These are phyloP conservation scores for Melocanna baccifera DNA, from an alignment of 176 grass and related monocot species.

Conservation along the genomic window DNA sequence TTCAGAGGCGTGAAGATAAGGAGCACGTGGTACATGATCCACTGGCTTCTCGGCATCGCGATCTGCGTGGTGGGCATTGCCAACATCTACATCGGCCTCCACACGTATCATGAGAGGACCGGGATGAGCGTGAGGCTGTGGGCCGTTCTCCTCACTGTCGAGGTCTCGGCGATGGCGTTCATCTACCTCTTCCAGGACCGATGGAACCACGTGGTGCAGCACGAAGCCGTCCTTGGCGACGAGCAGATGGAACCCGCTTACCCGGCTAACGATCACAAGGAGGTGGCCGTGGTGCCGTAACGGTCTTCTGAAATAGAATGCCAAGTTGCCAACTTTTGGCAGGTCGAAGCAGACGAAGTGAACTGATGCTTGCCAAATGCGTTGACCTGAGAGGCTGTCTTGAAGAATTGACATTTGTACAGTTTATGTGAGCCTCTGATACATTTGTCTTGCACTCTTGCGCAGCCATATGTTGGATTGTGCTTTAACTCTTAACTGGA, in stretches of 20 bases:
- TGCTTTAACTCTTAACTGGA: not conserved
- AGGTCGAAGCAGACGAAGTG: not conserved
- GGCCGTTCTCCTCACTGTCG: constrained; percentile 68
- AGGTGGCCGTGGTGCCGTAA: constrained; percentile 35
- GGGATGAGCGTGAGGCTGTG: constrained; percentile 61
- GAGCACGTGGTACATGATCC: constrained; percentile 73
- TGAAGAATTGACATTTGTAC: constrained; percentile 11
- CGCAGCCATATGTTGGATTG: not conserved
- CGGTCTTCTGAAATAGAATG: not conserved
- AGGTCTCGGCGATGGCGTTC: constrained; percentile 62
- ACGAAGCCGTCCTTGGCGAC: constrained; percentile 33
- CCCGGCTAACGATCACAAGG: constrained; percentile 52
- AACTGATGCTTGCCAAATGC: not conserved
- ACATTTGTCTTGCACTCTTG: not conserved
- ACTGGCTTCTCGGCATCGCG: constrained; percentile 67
- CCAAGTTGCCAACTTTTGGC: not conserved
- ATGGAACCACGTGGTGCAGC: constrained; percentile 61
- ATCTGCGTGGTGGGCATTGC: constrained; percentile 67
- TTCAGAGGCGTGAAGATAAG: constrained; percentile 54
- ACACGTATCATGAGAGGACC: constrained; percentile 70
- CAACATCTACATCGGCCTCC: constrained; percentile 82
- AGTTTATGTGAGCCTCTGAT: not conserved
- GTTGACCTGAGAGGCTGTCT: not conserved
- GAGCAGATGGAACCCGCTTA: constrained; percentile 38
- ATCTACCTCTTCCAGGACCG: constrained; percentile 76